Evolutionary conservation across 139 green algal species (phyloP), one percentile per base, ranked within the genome.

Genomic region (Asterochloris erici): DNA sequence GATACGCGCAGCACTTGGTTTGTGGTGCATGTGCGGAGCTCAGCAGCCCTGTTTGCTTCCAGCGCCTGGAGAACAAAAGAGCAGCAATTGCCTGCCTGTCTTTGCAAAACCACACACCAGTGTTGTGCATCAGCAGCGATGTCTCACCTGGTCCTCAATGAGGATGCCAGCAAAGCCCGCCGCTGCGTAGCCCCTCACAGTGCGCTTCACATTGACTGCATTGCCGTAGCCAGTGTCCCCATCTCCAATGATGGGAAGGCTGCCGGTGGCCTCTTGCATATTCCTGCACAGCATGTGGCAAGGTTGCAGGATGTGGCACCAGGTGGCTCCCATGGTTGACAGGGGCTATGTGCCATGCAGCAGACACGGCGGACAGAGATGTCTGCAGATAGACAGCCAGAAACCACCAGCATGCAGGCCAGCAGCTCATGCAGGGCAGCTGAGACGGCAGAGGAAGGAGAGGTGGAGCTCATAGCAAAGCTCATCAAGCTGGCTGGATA

Each of bases 141-240:
- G 1, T 14, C 82, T 83, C 68, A 87, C 79, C 89, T 98, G 95
- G 87, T 99, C 96, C 82, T 99, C 96, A 54, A 99, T 97, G 23
- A 99, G 89, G 21, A 99, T 95, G 77, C 96, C 96, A 38, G 94
- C 94, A 79, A 95, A 90, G 23, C 94, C 92, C 4, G 93, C 92
- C 0, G 89, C 83, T 10, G 94, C 93, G 87, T 97, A 99, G 16
- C 94, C 94, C 0, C 77, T 70, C 62, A 99, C 94, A 0, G 96
- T 99, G 21, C 96, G 84, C 88, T 98, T 96, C 15, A 98, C 96
- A 80, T 98, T 99, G 71, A 99, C 87, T 0, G 96, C 94, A 78
- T 99, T 99, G 79, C 96, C 96, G 82, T 98, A 98, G 11, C 96
- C 93, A 0, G 93, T 98, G 90, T 99, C 96, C n/a, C 91, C 96